Percentiles rank a stretch among this genome's conserved stretches.
Evolutionary conservation across 2,329 filamentous ascomycete genomes (phyloP).

Genomic region (Aspergillus calidoustus): DNA sequence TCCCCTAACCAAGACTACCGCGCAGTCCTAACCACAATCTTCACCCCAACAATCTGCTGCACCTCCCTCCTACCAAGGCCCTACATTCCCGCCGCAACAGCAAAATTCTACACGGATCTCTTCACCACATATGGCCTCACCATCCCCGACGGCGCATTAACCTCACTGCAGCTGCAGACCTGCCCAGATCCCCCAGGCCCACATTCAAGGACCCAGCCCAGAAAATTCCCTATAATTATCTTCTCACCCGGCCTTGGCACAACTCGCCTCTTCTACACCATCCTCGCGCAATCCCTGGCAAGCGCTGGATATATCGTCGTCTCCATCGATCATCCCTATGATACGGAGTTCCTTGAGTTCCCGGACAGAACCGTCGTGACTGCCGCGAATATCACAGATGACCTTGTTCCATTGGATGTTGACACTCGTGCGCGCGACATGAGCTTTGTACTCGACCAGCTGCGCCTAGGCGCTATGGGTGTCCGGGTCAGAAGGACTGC

Average conservation of each 20-base stretch:
- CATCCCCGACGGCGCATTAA: conserved; percentile 30
- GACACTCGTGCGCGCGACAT: conserved; percentile 21
- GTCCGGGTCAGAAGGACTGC: neutral
- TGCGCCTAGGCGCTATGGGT: neutral
- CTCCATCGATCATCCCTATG: conserved; percentile 43
- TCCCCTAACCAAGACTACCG: conserved; percentile 25
- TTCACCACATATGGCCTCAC: conserved; percentile 28
- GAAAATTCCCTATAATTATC: conserved; percentile 33
- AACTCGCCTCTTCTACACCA: conserved; percentile 36
- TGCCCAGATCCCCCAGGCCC: conserved; percentile 20
- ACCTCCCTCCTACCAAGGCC: conserved; percentile 10
- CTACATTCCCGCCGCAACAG: conserved; percentile 38
- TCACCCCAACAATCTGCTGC: conserved; percentile 26
- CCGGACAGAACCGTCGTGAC: conserved; percentile 30
- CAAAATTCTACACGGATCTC: conserved; percentile 25
- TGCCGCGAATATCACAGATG: conserved; percentile 18
- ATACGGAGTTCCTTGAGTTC: conserved; percentile 39
- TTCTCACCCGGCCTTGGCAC: conserved; percentile 38
- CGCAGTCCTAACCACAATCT: conserved; percentile 35
- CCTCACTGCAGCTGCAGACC: conserved; percentile 28
- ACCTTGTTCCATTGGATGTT: conserved; percentile 11
- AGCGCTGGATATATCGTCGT: conserved; percentile 42
- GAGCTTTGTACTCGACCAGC: conserved; percentile 24
- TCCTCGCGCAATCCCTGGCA: conserved; percentile 36
- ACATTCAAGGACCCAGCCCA: neutral